phyloP scores from a whole-genome alignment of 2,329 filamentous ascomycete species.

The Mycosphaerella sp. region DNA sequence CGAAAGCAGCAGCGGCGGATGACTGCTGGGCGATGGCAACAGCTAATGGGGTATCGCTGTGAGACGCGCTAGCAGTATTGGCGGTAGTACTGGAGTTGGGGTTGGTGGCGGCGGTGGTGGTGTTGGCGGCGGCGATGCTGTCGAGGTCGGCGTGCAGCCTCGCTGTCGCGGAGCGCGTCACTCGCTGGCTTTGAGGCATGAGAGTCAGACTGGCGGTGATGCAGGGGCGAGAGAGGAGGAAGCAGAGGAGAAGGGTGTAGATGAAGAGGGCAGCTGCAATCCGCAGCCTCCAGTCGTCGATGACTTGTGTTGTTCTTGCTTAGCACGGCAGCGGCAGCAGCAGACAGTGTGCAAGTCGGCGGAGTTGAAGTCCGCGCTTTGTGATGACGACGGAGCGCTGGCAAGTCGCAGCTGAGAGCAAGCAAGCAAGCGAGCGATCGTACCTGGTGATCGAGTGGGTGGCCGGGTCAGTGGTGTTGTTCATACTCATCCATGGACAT shows the following conservation, averaged over 20 bases:
- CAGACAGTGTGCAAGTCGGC: background rate
- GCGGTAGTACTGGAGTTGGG: slow-evolving; percentile 28
- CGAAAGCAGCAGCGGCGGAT: slow-evolving; percentile 26
- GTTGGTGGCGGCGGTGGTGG: slow-evolving; percentile 32
- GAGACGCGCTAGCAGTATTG: slow-evolving; percentile 31
- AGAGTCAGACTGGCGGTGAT: slow-evolving; percentile 17
- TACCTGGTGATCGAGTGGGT: slow-evolving; percentile 9
- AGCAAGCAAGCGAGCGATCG: slow-evolving; percentile 1
- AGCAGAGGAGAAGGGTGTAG: background rate
- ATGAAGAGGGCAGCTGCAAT: slow-evolving; percentile 5
- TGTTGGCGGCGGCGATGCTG: slow-evolving; percentile 31
- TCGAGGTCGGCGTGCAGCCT: slow-evolving; percentile 54
- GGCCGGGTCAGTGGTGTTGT: background rate
- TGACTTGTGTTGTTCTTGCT: slow-evolving; percentile 1
- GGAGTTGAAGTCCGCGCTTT: slow-evolving; percentile 7
- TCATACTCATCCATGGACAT: slow-evolving; percentile 6
- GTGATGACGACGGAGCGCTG: slow-evolving; percentile 3
- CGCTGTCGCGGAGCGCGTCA: slow-evolving; percentile 48
- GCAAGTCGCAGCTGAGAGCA: slow-evolving; percentile 3
- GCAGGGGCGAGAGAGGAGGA: background rate
- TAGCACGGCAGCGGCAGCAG: slow-evolving; percentile 1
- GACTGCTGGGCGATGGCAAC: background rate
- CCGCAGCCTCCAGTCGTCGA: slow-evolving; percentile 7
- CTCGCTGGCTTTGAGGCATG: slow-evolving; percentile 26
- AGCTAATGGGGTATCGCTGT: slow-evolving; percentile 20